Percentiles rank a stretch among this genome's conserved stretches.
phyloP scores from a whole-genome alignment of 169 alveolate genomes.

The Eimeria sp. region DNA sequence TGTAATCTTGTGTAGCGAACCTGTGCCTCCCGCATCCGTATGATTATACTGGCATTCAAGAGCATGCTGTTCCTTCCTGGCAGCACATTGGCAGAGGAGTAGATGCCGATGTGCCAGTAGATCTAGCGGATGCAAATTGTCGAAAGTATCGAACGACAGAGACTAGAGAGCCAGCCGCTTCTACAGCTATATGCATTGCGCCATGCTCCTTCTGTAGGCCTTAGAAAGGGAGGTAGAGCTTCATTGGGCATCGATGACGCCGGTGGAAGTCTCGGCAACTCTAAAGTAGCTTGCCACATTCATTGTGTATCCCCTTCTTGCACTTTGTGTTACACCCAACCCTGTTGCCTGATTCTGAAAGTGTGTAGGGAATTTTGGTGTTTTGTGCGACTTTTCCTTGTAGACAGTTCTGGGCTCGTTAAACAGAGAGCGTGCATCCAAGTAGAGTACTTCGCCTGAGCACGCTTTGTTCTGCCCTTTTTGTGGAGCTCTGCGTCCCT shows the following conservation, averaged over 20 bases:
- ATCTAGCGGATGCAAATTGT: neutral
- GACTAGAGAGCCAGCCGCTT: neutral
- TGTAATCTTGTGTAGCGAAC: neutral
- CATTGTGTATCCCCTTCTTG: neutral
- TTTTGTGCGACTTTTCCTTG: neutral
- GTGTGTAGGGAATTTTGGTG: neutral
- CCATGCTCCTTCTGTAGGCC: neutral
- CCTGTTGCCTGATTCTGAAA: neutral
- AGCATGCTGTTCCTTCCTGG: neutral
- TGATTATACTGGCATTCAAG: neutral
- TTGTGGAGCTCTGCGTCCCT: neutral
- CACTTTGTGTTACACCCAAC: neutral
- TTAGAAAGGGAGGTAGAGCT: constrained; percentile 62
- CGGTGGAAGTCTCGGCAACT: constrained; percentile 28
- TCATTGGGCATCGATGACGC: constrained; percentile 65
- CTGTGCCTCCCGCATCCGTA: neutral
- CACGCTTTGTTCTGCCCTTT: neutral
- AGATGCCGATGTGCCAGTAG: neutral
- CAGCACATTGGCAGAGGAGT: neutral
- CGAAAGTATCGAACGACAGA: neutral
- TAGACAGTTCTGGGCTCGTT: neutral
- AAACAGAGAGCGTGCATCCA: neutral
- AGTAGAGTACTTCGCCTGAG: neutral
- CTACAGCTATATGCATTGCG: neutral
- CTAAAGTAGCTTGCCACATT: constrained; percentile 14